phyloP scores from a whole-genome alignment of 169 alveolate species.

The Eimeria falciformis region DNA sequence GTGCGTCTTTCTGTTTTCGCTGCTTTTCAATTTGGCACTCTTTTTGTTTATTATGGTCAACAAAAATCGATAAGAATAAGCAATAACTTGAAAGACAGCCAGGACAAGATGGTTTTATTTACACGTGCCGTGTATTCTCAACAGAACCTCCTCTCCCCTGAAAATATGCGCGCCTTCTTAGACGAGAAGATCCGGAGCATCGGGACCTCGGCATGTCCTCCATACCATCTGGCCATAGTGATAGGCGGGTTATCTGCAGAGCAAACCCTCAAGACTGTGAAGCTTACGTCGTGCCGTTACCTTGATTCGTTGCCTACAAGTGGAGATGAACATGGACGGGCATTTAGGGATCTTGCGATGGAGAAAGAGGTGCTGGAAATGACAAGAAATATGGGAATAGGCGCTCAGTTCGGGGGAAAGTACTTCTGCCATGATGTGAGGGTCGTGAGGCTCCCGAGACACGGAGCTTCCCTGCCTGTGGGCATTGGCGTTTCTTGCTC shows the following conservation, averaged over 20 bases:
- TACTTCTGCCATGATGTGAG: conserved; percentile 93
- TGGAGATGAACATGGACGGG: conserved; percentile 88
- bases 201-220: conserved; percentile 95
- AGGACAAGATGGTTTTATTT: too few species aligned
- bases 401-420: conserved; percentile 95
- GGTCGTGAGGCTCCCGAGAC: conserved; percentile 92
- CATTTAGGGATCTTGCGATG: conserved; percentile 88
- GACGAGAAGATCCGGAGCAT: conserved; percentile 85
- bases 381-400: conserved; percentile 88
- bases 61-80: too few species aligned
- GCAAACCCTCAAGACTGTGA: conserved; percentile 90
- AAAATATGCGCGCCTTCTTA: conserved; percentile 83
- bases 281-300: conserved; percentile 88
- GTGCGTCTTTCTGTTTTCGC: too few species aligned
- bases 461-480: conserved; percentile 93
- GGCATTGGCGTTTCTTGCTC: conserved; percentile 94
- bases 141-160: conserved; percentile 78
- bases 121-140: too few species aligned
- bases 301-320: conserved; percentile 87
- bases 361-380: conserved; percentile 78
- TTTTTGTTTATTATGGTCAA: too few species aligned
- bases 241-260: conserved; percentile 93
- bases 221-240: conserved; percentile 92
- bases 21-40: too few species aligned
- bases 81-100: too few species aligned